Conservation (phyloP, 139 green algal species). For the Desmodesmus armatus region DNA sequence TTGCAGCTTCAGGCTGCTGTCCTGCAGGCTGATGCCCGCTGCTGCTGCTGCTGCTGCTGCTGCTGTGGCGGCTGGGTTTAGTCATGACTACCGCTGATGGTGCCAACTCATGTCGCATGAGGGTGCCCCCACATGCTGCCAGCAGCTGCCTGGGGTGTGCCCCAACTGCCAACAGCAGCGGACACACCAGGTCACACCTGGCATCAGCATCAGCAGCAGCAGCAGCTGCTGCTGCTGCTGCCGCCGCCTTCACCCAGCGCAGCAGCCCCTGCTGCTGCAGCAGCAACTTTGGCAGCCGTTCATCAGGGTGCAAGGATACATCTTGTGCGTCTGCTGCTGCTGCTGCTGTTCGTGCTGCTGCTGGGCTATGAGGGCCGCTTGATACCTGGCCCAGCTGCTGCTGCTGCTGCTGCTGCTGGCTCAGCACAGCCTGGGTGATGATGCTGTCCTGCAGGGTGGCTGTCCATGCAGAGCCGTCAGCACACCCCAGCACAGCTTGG, state of each 20-base stretch:
- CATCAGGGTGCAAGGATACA: slow-evolving; percentile 1
- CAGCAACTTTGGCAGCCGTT: not conserved
- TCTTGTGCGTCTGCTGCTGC: not conserved
- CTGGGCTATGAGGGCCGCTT: not conserved
- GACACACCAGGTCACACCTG: not conserved
- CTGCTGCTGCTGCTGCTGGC: not conserved
- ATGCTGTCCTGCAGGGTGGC: not conserved
- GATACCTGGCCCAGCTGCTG: not conserved
- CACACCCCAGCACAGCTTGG: not conserved
- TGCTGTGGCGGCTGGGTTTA: slow-evolving; percentile 3
- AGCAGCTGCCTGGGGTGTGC: slow-evolving; percentile 12
- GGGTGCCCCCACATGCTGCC: slow-evolving; percentile 21
- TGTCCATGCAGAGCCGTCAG: slow-evolving; percentile 8
- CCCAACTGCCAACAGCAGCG: slow-evolving; percentile 21
- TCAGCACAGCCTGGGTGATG: not conserved
- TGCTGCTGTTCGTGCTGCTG: not conserved
- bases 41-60: slow-evolving; percentile 33
- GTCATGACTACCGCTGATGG: too few relatives aligned
- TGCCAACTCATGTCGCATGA: slow-evolving; percentile 2
- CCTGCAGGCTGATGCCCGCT: not conserved
- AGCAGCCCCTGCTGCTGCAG: not conserved
- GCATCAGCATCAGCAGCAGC: not conserved
- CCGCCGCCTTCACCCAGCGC: not conserved
- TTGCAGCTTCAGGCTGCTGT: not conserved
- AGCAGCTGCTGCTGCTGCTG: slow-evolving; percentile 22